A percentile compares a stretch with the other conserved stretches of the same genome.
Conservation (phyloP, 345 rosid genomes). For the Sisymbrium irio region DNA sequence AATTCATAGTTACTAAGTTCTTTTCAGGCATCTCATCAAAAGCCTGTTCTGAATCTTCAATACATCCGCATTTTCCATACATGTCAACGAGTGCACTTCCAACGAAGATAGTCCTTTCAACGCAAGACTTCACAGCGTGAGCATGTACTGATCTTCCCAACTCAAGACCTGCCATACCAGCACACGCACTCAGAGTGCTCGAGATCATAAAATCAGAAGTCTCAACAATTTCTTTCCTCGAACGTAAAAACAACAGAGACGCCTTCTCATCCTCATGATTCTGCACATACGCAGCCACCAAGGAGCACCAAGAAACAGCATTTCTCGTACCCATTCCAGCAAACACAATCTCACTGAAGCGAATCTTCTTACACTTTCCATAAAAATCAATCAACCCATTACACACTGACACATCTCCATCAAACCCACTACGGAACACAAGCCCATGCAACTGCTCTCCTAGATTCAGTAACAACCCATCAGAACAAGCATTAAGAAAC, state of each 20-base stretch:
- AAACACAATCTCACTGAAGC: conserved; percentile 50
- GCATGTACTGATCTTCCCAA: conserved; percentile 70
- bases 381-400: conserved; percentile 81
- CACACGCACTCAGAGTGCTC: conserved; percentile 63
- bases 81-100: conserved; percentile 80
- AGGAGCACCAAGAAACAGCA: conserved; percentile 81
- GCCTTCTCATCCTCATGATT: conserved; percentile 77
- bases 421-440: conserved; percentile 53
- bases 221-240: conserved; percentile 50
- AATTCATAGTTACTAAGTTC: conserved; percentile 75
- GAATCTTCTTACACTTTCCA: conserved; percentile 69
- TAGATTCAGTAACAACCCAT: conserved; percentile 40
- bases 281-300: conserved; percentile 65
- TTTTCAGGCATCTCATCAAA: conserved; percentile 60
- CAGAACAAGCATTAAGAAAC: conserved; percentile 71
- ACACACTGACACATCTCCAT: conserved; percentile 49
- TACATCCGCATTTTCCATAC: conserved; percentile 94
- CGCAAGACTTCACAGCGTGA: conserved; percentile 66
- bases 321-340: conserved; percentile 52
- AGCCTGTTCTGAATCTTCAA: conserved; percentile 51
- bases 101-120: conserved; percentile 58
- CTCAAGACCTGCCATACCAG: conserved; percentile 63
- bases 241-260: conserved; percentile 42
- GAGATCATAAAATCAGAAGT: conserved; percentile 76
- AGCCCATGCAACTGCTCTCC: conserved; percentile 73